Conservation (phyloP, 169 alveolate species). For the Neospora caninum region DNA sequence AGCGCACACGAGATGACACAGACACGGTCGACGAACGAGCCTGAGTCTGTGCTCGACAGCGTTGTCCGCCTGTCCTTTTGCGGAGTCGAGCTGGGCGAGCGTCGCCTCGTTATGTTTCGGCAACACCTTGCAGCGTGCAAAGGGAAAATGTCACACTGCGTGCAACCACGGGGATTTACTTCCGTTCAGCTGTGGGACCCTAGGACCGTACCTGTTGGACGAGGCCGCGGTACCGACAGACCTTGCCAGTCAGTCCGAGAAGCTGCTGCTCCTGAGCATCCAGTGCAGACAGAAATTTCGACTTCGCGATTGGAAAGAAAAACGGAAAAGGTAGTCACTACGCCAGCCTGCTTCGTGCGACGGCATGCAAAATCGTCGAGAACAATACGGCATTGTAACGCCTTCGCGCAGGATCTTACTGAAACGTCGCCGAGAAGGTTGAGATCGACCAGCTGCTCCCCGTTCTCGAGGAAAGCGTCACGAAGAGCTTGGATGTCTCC, state of each 20-base stretch:
- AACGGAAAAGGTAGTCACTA: too few relatives aligned
- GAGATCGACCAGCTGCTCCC: not conserved
- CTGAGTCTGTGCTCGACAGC: too few relatives aligned
- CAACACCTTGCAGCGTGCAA: not conserved
- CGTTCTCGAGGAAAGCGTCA: not conserved
- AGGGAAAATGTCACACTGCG: not conserved
- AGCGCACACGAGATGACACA: not conserved
- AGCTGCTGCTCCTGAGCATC: slow-evolving; percentile 1
- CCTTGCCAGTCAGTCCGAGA: not conserved
- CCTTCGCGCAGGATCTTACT: not conserved
- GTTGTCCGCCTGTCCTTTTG: too few relatives aligned
- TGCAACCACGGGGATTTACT: not conserved
- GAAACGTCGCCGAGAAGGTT: not conserved
- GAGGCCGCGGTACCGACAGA: slow-evolving; percentile 10
- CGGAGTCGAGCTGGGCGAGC: too few relatives aligned
- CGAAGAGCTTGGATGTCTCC: not conserved
- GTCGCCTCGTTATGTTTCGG: not conserved
- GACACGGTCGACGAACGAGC: not conserved
- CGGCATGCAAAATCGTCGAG: too few relatives aligned
- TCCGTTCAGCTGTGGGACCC: not conserved
- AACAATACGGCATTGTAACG: not conserved
- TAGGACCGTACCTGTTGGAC: slow-evolving; percentile 3
- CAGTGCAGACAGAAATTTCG: not conserved
- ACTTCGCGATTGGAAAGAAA: too few relatives aligned
- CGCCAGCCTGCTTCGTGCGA: too few relatives aligned